Evolutionary conservation across 495 filamentous ascomycete species (phyloP).

Genomic region (Aspergillus baeticus): DNA sequence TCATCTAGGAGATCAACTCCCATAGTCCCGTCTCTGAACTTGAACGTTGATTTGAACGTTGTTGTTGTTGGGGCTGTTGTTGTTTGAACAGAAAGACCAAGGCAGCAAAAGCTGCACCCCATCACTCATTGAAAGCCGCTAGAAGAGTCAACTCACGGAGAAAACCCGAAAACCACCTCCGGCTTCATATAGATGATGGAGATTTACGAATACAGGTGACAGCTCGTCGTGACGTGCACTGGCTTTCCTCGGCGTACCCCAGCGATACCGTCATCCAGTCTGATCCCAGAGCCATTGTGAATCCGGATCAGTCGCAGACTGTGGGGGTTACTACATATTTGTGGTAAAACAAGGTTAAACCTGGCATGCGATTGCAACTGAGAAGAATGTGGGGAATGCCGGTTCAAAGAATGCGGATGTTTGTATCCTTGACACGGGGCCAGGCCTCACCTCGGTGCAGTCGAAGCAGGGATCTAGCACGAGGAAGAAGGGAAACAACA

Average conservation of each 20-base stretch:
- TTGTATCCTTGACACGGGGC: neutral
- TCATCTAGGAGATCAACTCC: slow-evolving; percentile 19
- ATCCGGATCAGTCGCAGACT: neutral
- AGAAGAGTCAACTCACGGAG: neutral
- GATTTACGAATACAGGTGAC: neutral
- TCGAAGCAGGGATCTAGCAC: neutral
- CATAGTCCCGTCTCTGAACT: slow-evolving; percentile 12
- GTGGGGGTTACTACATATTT: neutral
- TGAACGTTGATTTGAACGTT: neutral
- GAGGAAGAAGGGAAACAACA: neutral
- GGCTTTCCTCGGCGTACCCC: neutral
- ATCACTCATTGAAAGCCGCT: neutral
- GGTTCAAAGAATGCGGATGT: slow-evolving; percentile 10
- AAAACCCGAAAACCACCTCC: neutral
- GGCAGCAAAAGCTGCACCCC: slow-evolving; percentile 8
- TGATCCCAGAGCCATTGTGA: neutral
- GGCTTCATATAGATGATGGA: neutral
- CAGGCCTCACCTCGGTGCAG: neutral
- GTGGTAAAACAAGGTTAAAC: neutral
- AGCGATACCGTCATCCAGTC: slow-evolving; percentile 22
- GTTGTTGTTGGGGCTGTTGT: neutral
- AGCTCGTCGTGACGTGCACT: neutral
- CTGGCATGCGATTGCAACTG: slow-evolving; percentile 11
- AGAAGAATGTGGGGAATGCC: slow-evolving; percentile 19
- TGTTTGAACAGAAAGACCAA: neutral